Evolutionary conservation across 2,329 filamentous ascomycete genomes (phyloP), one percentile per base, ranked within the genome.

Genomic region (Apiospora rasikravindrae): DNA sequence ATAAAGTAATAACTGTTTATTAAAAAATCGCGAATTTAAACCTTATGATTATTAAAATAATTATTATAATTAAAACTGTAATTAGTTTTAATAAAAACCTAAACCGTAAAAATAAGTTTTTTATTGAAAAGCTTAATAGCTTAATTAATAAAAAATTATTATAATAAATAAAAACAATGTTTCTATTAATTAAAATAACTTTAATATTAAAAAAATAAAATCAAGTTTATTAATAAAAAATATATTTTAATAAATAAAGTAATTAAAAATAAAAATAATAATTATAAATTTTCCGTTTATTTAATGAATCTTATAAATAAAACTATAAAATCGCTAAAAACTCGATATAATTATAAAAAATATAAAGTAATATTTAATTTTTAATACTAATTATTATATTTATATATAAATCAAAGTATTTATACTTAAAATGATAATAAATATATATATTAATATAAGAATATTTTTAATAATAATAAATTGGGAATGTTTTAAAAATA

Each of bases 331-430:
- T 47, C 19, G 19, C 19, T 47, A 47, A 19, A 47, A 19, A 47
- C 6, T 5, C 22, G 22, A 22, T 19, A 47, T 7, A 7, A 3
- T 22, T 22, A 47, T 6, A 2, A 1, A 7, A 0, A 7, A 47
- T 1, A 5, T 19, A 22, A 6, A 22, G 16, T 0, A 5, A 1
- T 47, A n/a, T n/a, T n/a, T 1, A 0, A 1, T 16, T 16, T 47
- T 22, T 22, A 22, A 7, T 47, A 47, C 22, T 47, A 47, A 47
- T 6, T 22, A n/a, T n/a, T n/a, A n/a, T 47, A 47, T 47, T 7
- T 47, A 47, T 47, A 7, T 47, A 47, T 22, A 19, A 47, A 47
- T 19, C 2, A 22, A 47, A 22, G 2, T 47, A 22, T 19, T 22
- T 22, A 47, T 22, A 6, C 19, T 47, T 47, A 7, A 22, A 47